A percentile compares a stretch with the other conserved stretches of the same genome.
Conservation (phyloP, 2,329 filamentous ascomycete species). For the Colletotrichum horii region DNA sequence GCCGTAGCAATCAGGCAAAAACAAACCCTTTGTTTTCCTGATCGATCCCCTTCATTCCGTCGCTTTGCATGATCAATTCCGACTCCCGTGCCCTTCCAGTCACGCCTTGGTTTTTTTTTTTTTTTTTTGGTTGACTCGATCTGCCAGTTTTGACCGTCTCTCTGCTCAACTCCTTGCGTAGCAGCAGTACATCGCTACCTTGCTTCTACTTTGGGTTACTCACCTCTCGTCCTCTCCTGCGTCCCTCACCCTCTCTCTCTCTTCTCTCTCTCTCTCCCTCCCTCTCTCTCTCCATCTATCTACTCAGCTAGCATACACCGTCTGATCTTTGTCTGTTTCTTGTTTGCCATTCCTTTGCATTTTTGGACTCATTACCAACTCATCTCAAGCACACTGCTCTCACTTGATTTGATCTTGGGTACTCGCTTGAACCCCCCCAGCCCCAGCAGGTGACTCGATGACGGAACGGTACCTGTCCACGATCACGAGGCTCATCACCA, state of each 20-base stretch:
- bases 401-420: not conserved
- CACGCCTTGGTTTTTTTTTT: not conserved
- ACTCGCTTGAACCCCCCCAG: not conserved
- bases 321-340: slow-evolving; percentile 16
- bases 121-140: not conserved
- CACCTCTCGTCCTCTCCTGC: not conserved
- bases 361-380: not conserved
- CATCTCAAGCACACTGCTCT: not conserved
- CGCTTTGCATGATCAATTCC: slow-evolving; percentile 15
- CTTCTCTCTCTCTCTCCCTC: not conserved
- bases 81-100: not conserved
- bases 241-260: not conserved
- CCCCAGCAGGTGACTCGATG: slow-evolving; percentile 19
- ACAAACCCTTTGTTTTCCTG: slow-evolving; percentile 13
- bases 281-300: not conserved
- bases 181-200: not conserved
- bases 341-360: not conserved
- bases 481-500: slow-evolving; percentile 16
- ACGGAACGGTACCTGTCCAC: slow-evolving; percentile 15
- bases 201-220: not conserved
- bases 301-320: slow-evolving; percentile 4
- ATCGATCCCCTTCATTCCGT: not conserved
- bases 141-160: not conserved
- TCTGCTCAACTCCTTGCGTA: not conserved
- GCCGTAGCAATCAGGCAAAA: not conserved